phyloP scores from a whole-genome alignment of 2,329 filamentous ascomycete genomes.

The Claviceps quebecensis region DNA sequence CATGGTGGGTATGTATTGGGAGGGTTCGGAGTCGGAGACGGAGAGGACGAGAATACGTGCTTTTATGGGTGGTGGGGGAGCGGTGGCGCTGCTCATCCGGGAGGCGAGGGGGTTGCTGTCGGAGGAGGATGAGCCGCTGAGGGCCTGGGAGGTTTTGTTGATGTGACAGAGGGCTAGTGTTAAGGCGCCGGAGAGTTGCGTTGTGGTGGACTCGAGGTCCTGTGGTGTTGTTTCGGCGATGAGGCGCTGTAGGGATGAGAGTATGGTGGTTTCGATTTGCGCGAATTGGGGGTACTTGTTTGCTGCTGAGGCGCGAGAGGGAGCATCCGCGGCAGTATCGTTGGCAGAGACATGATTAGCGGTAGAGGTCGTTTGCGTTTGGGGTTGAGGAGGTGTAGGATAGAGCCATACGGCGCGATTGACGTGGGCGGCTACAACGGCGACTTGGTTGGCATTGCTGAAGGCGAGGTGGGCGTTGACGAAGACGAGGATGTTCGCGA shows the following conservation, averaged over 20 bases:
- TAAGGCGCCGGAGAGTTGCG: conserved; percentile 80
- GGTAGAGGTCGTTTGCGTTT: conserved; percentile 18
- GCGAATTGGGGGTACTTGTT: conserved; percentile 94
- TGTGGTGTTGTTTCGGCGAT: conserved; percentile 51
- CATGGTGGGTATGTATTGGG: conserved; percentile 97
- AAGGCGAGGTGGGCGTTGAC: conserved; percentile 93
- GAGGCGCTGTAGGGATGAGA: conserved; percentile 59
- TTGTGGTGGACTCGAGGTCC: conserved; percentile 61
- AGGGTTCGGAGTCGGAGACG: conserved; percentile 70
- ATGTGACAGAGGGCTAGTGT: conserved; percentile 83
- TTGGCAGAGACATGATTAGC: conserved; percentile 30
- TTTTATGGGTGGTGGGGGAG: conserved; percentile 20
- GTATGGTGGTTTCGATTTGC: conserved; percentile 68
- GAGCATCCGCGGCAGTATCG: conserved; percentile 18
- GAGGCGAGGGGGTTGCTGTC: conserved; percentile 22
- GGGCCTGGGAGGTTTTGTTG: conserved; percentile 61
- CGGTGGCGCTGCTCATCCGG: conserved; percentile 18
- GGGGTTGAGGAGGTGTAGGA: conserved; percentile 34
- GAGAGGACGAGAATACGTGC: conserved; percentile 75
- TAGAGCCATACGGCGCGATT: conserved; percentile 85
- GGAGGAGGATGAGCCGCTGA: conserved; percentile 37
- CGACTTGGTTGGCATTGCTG: conserved; percentile 85
- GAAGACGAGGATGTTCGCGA: conserved; percentile 86
- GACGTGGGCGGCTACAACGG: conserved; percentile 78
- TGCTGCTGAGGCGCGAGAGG: conserved; percentile 36